A percentile compares a stretch with the other conserved stretches of the same genome.
These are phyloP conservation scores for Phylloporus rhodoxanthus DNA, from an alignment of 768 basidiomycete species.

Conservation along the genomic window DNA sequence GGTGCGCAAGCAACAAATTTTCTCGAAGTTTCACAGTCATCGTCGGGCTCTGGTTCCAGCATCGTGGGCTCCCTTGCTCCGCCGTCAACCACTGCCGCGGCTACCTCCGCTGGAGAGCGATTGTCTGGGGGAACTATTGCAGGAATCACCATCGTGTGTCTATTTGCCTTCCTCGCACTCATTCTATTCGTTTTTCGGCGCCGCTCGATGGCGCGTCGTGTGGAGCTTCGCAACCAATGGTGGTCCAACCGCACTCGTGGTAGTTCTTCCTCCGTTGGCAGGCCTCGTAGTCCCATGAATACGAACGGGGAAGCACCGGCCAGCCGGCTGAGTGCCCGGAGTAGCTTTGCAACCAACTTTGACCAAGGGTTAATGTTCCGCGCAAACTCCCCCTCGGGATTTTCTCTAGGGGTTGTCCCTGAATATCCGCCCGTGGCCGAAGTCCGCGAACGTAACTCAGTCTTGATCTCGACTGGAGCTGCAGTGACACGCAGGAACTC, in stretches of 20 bases:
- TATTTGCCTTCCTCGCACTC: constrained; percentile 30
- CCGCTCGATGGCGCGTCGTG: constrained; percentile 39
- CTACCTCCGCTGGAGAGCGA: constrained; percentile 19
- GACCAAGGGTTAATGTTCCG: constrained; percentile 36
- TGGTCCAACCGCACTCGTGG: constrained; percentile 33
- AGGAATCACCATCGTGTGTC: constrained; percentile 35
- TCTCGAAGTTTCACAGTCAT: constrained; percentile 4
- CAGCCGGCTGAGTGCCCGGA: constrained; percentile 37
- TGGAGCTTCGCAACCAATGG: constrained; percentile 41
- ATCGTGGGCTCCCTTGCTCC: constrained; percentile 13
- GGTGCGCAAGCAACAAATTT: neutral
- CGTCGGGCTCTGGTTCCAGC: constrained; percentile 4
- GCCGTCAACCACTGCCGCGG: constrained; percentile 9
- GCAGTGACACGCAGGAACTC: constrained; percentile 32
- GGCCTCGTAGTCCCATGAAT: constrained; percentile 8
- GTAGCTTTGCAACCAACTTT: constrained; percentile 62
- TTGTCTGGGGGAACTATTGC: constrained; percentile 44
- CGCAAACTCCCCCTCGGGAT: constrained; percentile 16
- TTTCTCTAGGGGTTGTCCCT: constrained; percentile 23
- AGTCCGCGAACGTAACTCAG: constrained; percentile 36
- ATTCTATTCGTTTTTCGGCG: constrained; percentile 42
- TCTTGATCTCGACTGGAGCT: constrained; percentile 21
- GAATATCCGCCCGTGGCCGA: constrained; percentile 52
- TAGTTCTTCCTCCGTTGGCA: constrained; percentile 5
- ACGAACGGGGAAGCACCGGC: constrained; percentile 12